These are phyloP conservation scores for Sclerotinia trifoliorum DNA, from an alignment of 2,329 filamentous ascomycete genomes.

Conservation along the genomic window DNA sequence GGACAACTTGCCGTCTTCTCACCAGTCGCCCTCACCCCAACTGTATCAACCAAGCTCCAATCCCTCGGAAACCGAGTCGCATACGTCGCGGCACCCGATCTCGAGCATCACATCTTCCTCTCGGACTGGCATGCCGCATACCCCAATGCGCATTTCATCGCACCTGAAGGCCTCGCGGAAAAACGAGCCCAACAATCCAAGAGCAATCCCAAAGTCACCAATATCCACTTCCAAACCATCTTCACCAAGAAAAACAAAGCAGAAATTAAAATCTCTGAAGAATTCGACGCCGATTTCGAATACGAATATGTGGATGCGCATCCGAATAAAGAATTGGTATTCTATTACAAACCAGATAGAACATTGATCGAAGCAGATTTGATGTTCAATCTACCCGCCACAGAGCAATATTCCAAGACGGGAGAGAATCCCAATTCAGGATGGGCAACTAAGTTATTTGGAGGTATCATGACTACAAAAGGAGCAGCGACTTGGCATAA, in stretches of 20 bases:
- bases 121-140: conserved; percentile 79
- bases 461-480: conserved; percentile 57
- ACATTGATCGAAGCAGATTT: conserved; percentile 88
- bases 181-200: conserved; percentile 67
- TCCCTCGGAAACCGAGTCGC: conserved; percentile 68
- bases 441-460: conserved; percentile 57
- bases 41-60: conserved; percentile 62
- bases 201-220: conserved; percentile 47
- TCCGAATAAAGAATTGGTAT: conserved; percentile 82
- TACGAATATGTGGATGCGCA: conserved; percentile 80
- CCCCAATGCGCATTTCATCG: conserved; percentile 76
- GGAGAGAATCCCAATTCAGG: conserved; percentile 55
- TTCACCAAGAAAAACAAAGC: conserved; percentile 58
- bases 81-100: conserved; percentile 85
- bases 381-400: conserved; percentile 85
- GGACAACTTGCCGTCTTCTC: conserved; percentile 87
- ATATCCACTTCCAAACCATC: conserved; percentile 59
- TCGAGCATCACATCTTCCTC: conserved; percentile 94
- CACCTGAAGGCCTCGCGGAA: conserved; percentile 77
- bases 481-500: conserved; percentile 71
- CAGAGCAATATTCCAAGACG: conserved; percentile 74
- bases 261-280: conserved; percentile 59
- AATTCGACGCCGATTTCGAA: conserved; percentile 86
- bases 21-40: conserved; percentile 78
- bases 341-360: conserved; percentile 74